A percentile compares a stretch with the other conserved stretches of the same genome.
phyloP scores from a whole-genome alignment of 176 grass and related monocot species.

The Luzula sylvatica region DNA sequence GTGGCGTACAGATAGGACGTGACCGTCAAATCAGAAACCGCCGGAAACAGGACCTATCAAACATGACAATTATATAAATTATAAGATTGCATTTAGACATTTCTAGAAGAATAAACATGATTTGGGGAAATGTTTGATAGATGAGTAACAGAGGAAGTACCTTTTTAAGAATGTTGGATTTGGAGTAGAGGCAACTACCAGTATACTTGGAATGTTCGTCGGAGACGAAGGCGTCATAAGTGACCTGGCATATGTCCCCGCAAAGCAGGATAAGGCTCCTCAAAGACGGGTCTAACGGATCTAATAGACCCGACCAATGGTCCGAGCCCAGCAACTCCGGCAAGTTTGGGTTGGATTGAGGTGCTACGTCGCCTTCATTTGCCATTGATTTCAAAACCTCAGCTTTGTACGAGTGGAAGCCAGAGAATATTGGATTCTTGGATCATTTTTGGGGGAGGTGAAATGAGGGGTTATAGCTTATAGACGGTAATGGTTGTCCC shows the following conservation, averaged over 20 bases:
- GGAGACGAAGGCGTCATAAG: conserved; percentile 80
- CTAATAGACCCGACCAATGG: conserved; percentile 63
- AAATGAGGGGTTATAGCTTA: neutral
- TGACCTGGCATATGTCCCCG: conserved; percentile 86
- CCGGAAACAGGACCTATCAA: conserved; percentile 36
- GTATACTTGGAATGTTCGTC: conserved; percentile 53
- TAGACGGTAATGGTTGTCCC: too few species aligned
- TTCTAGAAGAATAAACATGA: neutral
- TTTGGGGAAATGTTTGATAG: neutral
- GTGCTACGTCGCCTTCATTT: conserved; percentile 48
- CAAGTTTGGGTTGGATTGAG: conserved; percentile 28
- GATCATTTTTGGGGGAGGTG: neutral
- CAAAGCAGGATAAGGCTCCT: conserved; percentile 61
- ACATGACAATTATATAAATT: neutral
- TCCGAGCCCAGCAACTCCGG: conserved; percentile 55
- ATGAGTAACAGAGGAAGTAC: neutral
- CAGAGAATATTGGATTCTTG: neutral
- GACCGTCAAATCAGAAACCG: conserved; percentile 34
- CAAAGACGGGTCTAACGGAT: conserved; percentile 67
- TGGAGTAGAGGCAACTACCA: conserved; percentile 75
- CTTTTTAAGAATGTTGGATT: conserved; percentile 28
- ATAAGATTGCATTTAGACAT: neutral
- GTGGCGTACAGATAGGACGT: conserved; percentile 67
- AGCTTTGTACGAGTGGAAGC: neutral
- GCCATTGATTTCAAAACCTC: too few species aligned